phyloP scores from a whole-genome alignment of 768 basidiomycete genomes.

The Lentinula aciculospora region DNA sequence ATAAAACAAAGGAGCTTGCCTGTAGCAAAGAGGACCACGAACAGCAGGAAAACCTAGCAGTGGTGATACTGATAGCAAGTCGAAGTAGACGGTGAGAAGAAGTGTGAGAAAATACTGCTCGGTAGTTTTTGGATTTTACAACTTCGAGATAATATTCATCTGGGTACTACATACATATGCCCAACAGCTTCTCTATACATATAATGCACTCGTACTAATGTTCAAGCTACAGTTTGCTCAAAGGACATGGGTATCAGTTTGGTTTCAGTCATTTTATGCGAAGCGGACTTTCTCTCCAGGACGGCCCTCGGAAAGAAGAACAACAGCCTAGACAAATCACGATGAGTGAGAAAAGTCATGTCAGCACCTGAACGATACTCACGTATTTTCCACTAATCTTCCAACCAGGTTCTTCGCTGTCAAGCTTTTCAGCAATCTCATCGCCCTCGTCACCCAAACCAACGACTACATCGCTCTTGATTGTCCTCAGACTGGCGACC shows the following conservation, averaged over 20 bases:
- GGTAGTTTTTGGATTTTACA: too few relatives aligned
- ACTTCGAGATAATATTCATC: too few relatives aligned
- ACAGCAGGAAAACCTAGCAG: too few relatives aligned
- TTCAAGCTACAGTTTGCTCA: too few relatives aligned
- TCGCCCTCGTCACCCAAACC: slow-evolving; percentile 71
- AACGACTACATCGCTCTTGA: slow-evolving; percentile 95
- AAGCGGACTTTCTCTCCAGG: slow-evolving; percentile 87
- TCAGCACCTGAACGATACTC: slow-evolving; percentile 6
- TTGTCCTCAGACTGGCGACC: slow-evolving; percentile 80
- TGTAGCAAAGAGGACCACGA: background rate
- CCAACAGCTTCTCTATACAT: too few relatives aligned
- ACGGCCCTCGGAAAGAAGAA: slow-evolving; percentile 81
- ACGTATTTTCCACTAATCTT: slow-evolving; percentile 97
- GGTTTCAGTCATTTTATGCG: too few relatives aligned
- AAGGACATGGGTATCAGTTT: too few relatives aligned
- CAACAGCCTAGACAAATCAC: slow-evolving; percentile 57
- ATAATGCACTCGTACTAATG: too few relatives aligned
- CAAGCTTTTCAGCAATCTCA: slow-evolving; percentile 68
- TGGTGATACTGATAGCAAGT: too few relatives aligned
- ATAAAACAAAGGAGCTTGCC: background rate
- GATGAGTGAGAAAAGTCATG: background rate
- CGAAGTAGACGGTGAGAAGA: too few relatives aligned
- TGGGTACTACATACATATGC: too few relatives aligned
- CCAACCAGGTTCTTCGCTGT: slow-evolving; percentile 87
- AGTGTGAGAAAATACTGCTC: too few relatives aligned